Conservation (phyloP, 352 stramenopile species). For the Phytophthora tentaculata region DNA sequence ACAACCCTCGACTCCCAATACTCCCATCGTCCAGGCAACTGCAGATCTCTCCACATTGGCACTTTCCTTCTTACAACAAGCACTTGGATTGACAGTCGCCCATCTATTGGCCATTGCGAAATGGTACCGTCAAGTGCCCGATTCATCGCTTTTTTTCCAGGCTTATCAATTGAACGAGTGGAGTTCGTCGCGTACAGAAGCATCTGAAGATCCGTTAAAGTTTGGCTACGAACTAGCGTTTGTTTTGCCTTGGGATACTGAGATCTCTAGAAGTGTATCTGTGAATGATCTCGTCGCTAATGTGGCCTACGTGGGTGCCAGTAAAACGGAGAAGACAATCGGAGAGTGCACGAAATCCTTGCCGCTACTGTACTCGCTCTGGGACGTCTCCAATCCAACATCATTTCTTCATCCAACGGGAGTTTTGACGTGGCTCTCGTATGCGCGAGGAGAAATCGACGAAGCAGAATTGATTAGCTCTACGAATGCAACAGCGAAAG, state of each 20-base stretch:
- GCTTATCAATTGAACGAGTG: slow-evolving; percentile 47
- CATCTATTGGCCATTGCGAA: slow-evolving; percentile 37
- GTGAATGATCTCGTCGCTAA: slow-evolving; percentile 46
- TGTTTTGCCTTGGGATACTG: slow-evolving; percentile 42
- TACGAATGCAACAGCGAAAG: slow-evolving; percentile 13
- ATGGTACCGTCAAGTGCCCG: slow-evolving; percentile 52
- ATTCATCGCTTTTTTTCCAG: slow-evolving; percentile 55
- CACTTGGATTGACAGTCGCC: slow-evolving; percentile 39
- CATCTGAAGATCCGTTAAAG: slow-evolving; percentile 38
- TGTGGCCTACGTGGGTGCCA: slow-evolving; percentile 14
- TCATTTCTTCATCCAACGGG: slow-evolving; percentile 50
- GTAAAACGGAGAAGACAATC: slow-evolving; percentile 14
- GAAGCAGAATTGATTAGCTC: slow-evolving; percentile 18
- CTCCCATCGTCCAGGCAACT: slow-evolving; percentile 14
- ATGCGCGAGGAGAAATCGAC: slow-evolving; percentile 21
- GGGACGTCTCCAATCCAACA: slow-evolving; percentile 39
- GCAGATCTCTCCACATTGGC: slow-evolving; percentile 51
- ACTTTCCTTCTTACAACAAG: slow-evolving; percentile 41
- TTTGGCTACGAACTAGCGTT: slow-evolving; percentile 55
- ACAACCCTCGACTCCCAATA: slow-evolving; percentile 33
- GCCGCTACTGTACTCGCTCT: slow-evolving; percentile 45
- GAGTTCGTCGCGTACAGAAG: slow-evolving; percentile 20
- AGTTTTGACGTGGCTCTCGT: slow-evolving; percentile 37
- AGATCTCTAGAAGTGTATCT: slow-evolving; percentile 34
- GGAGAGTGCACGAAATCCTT: slow-evolving; percentile 40